phyloP scores from a whole-genome alignment of 257 asterid genomes.

The Solanum virginianum region DNA sequence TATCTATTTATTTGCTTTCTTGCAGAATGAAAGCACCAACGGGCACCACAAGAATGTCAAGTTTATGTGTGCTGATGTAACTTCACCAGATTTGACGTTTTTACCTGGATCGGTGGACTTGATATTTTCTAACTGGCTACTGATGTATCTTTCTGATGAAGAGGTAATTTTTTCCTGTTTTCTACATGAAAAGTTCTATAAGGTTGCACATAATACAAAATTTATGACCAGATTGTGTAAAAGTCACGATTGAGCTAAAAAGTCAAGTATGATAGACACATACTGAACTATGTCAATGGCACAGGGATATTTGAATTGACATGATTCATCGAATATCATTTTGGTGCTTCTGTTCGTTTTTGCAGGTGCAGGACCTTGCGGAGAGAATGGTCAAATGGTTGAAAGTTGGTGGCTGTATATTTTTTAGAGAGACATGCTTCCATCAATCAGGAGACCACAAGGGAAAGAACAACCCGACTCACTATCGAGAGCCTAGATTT shows the following conservation, averaged over 20 bases:
- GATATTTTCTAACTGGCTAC: constrained; percentile 86
- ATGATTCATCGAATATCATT: background rate
- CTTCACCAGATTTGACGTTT: constrained; percentile 63
- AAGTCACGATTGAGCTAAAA: background rate
- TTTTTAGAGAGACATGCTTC: constrained; percentile 93
- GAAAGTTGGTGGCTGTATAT: constrained; percentile 82
- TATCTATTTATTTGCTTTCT: background rate
- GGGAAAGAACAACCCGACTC: constrained; percentile 76
- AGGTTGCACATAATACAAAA: background rate
- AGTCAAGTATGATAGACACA: background rate
- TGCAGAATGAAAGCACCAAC: constrained; percentile 65
- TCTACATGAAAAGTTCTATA: background rate
- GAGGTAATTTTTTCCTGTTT: constrained; percentile 35
- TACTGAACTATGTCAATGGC: background rate
- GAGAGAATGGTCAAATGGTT: constrained; percentile 81
- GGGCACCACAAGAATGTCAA: constrained; percentile 58
- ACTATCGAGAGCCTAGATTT: constrained; percentile 87
- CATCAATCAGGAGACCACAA: constrained; percentile 91
- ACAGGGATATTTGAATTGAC: background rate
- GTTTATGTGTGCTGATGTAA: constrained; percentile 82
- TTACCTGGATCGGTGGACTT: constrained; percentile 64
- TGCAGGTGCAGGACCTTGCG: constrained; percentile 61
- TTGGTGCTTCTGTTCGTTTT: background rate
- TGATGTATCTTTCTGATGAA: constrained; percentile 87
- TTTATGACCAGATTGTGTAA: background rate